Base-by-base conservation (phyloP, 1,284 basidiomycete genomes). In the Moesziomyces parantarcticus region DNA sequence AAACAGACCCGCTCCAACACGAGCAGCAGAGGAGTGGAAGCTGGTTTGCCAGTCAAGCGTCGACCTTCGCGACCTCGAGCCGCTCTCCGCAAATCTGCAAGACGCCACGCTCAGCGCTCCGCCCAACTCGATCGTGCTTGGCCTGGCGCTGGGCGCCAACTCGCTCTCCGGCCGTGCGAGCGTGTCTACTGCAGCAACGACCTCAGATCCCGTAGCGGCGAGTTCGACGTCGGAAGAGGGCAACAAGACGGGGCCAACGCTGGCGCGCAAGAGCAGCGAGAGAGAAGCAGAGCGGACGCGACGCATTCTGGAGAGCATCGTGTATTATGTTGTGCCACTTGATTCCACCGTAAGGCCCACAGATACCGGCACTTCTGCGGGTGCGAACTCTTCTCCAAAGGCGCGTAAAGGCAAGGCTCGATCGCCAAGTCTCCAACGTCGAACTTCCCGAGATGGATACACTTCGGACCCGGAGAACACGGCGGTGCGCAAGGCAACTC, bases 381-480 rank as follows among this genome's bases (percentile, higher is more conserved):
- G 32, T 13, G n/a, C 45, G 21, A 18, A 8, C 22, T 40, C 25
- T 9, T 11, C 26, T 16, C n/a, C 22, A 48, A 20, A 22, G 54
- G 49, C 29, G 40, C 14, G 13, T 11, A 36, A 41, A 23, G 21
- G 3, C 45, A 44, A 20, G 29, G 16, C 13, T 44, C 50, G 44
- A 18, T 58, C 58, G 11, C 55, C 65, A 2, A 51, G n/a, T 2
- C 48, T 40, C 3, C 50, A 39, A 23, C 55, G 65, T 18, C 65
- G 59, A 22, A 42, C 48, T 9, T 68, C 65, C 23, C 49, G 39
- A 3, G 60, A 68, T 40, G 66, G 66, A 3, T 69, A 69, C 23
- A 58, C 71, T 6, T 74, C 71, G 11, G 71, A 74, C 36, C 71
- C 71, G 3, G 71, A 69, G 41, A 56, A 55, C 20, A 49, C 57